Evolutionary conservation across 1,284 basidiomycete genomes (phyloP).

Genomic region (Microbotryum saponariae): DNA sequence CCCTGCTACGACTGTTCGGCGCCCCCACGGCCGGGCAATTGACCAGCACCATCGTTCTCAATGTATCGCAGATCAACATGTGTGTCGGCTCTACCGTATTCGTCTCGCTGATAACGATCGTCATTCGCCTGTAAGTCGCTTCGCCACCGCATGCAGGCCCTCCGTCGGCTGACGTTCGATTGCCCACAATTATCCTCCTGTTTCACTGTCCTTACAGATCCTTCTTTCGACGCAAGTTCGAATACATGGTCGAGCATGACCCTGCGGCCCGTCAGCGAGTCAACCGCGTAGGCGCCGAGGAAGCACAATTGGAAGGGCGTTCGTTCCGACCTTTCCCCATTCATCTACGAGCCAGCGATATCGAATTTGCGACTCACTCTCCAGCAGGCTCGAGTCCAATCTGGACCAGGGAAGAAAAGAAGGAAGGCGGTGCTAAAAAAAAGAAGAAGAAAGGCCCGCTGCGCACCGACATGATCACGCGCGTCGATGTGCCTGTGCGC

Average conservation of each 20-base stretch:
- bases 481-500: conserved; percentile 65
- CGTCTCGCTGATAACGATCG: conserved; percentile 34
- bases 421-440: conserved; percentile 31
- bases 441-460: conserved; percentile 44
- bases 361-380: conserved; percentile 6
- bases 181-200: background rate
- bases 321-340: conserved; percentile 9
- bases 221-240: conserved; percentile 67
- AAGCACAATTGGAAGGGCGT: conserved; percentile 28
- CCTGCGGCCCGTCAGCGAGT: conserved; percentile 34
- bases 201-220: conserved; percentile 44
- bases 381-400: background rate
- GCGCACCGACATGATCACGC: conserved; percentile 74
- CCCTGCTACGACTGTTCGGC: background rate
- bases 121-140: conserved; percentile 28
- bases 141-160: too few relatives aligned
- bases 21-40: background rate
- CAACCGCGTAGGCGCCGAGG: conserved; percentile 39
- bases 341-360: background rate
- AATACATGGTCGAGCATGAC: conserved; percentile 56
- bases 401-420: conserved; percentile 2
- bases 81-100: conserved; percentile 21
- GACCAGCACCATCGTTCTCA: background rate
- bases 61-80: conserved; percentile 18
- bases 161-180: background rate